Evolutionary conservation across 2,329 filamentous ascomycete species (phyloP), one percentile per base, ranked within the genome.

Genomic region (Phyllosticta citribraziliensis): DNA sequence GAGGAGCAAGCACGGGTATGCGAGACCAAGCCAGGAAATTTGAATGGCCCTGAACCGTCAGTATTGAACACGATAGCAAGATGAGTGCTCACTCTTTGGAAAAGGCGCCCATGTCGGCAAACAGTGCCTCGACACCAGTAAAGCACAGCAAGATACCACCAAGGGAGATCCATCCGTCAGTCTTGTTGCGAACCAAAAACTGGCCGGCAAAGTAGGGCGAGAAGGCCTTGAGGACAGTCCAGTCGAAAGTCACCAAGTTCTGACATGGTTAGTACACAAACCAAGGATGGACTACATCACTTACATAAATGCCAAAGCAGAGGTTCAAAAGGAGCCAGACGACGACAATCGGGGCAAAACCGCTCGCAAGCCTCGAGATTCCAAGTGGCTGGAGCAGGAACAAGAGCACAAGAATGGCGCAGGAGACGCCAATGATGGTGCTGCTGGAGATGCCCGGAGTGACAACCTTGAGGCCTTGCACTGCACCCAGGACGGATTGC

Each of bases 51-150:
- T 76, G 66, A 27, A 12, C 6, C 5, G 27, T 62, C n/a, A 62
- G 52, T 19, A 25, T 55, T 19, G 40, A 25, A 14, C 6, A 2
- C n/a, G 22, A 63, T 4, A 19, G 5, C 14, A 20, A 1, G 11
- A 8, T 5, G 2, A 52, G 2, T 40, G 19, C 47, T 30, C 40
- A 60, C 54, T 25, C 66, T 57, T 82, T 80, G 70, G 82, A 83
- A 71, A 92, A 92, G 22, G 88, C 88, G 35, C 88, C 88, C 6
- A 92, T 77, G 67, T 92, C 88, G 3, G 88, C 88, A 68, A 91
- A 92, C 0, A 92, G 77, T 1, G 88, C 87, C 70, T 91, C 88
- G n/a, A 89, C 86, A 52, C 72, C 88, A 1, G 88, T 91, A 67
- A 92, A 91, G 2, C 85, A 82, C 10, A 92, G 80, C 2, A 92